phyloP scores from a whole-genome alignment of 257 asterid species.

The Paraleonurus japonicus region DNA sequence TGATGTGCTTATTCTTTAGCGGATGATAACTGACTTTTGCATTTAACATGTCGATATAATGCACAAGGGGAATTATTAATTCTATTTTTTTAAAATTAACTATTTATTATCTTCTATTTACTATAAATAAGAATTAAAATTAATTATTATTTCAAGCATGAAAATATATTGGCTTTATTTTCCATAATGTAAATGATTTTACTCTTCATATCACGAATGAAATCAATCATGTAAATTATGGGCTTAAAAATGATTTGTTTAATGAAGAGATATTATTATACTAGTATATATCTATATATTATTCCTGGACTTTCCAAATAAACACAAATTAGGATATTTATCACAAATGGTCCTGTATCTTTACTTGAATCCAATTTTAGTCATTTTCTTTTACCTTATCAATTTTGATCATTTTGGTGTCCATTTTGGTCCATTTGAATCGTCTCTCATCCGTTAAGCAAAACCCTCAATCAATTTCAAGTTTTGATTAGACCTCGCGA shows the following conservation, averaged over 20 bases:
- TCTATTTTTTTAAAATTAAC: neutral
- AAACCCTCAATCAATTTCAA: too few relatives aligned
- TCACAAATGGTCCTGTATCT: too few relatives aligned
- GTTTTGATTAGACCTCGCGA: too few relatives aligned
- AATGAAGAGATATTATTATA: neutral
- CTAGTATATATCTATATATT: neutral
- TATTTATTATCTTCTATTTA: neutral
- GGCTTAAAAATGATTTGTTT: neutral
- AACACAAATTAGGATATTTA: neutral
- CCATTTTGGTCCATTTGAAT: too few relatives aligned
- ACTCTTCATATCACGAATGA: neutral
- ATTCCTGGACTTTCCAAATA: neutral
- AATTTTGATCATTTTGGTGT: too few relatives aligned
- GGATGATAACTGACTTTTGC: neutral
- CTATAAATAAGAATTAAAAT: neutral
- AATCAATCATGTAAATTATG: neutral
- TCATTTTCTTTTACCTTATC: too few relatives aligned
- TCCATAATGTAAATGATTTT: neutral
- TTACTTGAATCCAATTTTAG: too few relatives aligned
- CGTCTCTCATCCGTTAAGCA: too few relatives aligned
- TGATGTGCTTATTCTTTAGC: neutral
- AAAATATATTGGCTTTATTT: neutral
- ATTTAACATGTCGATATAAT: neutral
- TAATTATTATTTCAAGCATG: neutral
- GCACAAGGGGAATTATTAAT: neutral